Percentiles rank a stretch among this genome's conserved stretches.
phyloP scores from a whole-genome alignment of 345 rosid species.

The Alliaria petiolata region DNA sequence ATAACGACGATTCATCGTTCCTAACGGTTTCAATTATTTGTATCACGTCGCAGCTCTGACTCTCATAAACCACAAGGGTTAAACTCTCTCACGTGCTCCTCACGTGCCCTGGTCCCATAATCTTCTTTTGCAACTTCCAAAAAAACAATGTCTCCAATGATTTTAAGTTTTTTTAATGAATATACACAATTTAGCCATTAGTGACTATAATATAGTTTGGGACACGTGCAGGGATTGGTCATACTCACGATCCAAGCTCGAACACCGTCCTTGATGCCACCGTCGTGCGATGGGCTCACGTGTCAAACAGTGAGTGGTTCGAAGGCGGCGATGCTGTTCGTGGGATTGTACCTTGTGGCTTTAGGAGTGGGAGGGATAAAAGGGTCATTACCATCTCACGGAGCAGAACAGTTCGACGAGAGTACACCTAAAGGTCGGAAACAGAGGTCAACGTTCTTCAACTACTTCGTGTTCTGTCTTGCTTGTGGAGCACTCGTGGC shows the following conservation, averaged over 20 bases:
- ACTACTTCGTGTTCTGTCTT: slow-evolving; percentile 88
- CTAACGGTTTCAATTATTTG: slow-evolving; percentile 29
- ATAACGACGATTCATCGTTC: slow-evolving; percentile 26
- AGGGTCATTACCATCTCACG: slow-evolving; percentile 79
- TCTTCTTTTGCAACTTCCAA: not conserved
- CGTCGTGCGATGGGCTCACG: slow-evolving; percentile 40
- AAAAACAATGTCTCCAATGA: not conserved
- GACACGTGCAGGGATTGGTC: slow-evolving; percentile 67
- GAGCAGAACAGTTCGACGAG: slow-evolving; percentile 87
- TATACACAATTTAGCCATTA: not conserved
- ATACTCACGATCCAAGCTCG: slow-evolving; percentile 81
- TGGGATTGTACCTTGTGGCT: slow-evolving; percentile 80
- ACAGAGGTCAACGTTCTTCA: slow-evolving; percentile 86
- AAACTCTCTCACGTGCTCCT: slow-evolving; percentile 7
- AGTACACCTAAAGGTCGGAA: slow-evolving; percentile 60
- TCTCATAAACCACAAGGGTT: slow-evolving; percentile 29
- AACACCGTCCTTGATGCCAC: slow-evolving; percentile 64
- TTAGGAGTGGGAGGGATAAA: slow-evolving; percentile 95
- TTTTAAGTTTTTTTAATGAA: not conserved
- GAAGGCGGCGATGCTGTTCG: slow-evolving; percentile 64
- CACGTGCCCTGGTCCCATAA: slow-evolving; percentile 29
- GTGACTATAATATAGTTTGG: not conserved
- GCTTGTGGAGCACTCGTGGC: slow-evolving; percentile 82
- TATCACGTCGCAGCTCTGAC: slow-evolving; percentile 23
- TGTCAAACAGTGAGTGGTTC: slow-evolving; percentile 60